Base-by-base conservation (phyloP, 2,329 filamentous ascomycete genomes). In the Leptographium galeiforme region DNA sequence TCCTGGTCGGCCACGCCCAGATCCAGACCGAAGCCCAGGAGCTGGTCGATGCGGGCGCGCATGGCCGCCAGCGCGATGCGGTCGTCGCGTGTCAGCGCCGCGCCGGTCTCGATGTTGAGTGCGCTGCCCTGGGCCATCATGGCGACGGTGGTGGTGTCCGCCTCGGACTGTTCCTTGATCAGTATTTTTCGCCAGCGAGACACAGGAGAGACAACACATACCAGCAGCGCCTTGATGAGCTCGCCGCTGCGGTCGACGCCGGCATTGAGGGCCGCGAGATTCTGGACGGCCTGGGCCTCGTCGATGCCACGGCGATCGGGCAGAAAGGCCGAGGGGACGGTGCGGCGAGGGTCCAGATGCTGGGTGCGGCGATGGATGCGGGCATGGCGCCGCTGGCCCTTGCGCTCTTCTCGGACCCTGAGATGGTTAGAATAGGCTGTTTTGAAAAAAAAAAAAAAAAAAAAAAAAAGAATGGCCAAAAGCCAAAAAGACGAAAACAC, bases 271-370 rank as follows among this genome's bases (percentile, higher is more conserved):
- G 40, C 32, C 4, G 53, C 36, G 36, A 89, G 71, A 56, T 79
- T 81, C 56, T 87, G 72, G 6, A 81, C 82, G 45, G 81, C 76
- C 62, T 86, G 82, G 62, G 84, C 76, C 64, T 86, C 79, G 51
- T 76, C 72, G 19, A 86, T 67, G n/a, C 67, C 71, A 50, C 69
- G 71, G 52, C 68, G 66, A 57, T 62, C 70, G 1, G 30, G 3
- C 1, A 58, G 16, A 52, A 50, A 33, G 52, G 57, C 25, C 25
- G 18, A 30, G 51, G 6, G 0, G 47, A 5, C 6, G 34, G 4
- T 19, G 40, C 18, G 40, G 25, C 5, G 16, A 43, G 30, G 4
- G 30, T 8, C 43, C 2, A 18, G 34, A 32, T 50, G 18, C 2
- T 32, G 34, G 41, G 40, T 30, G 6, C 41, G 43, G 19, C 50